phyloP scores from a whole-genome alignment of 805 yeast species.

The Wickerhamiella occidentalis region DNA sequence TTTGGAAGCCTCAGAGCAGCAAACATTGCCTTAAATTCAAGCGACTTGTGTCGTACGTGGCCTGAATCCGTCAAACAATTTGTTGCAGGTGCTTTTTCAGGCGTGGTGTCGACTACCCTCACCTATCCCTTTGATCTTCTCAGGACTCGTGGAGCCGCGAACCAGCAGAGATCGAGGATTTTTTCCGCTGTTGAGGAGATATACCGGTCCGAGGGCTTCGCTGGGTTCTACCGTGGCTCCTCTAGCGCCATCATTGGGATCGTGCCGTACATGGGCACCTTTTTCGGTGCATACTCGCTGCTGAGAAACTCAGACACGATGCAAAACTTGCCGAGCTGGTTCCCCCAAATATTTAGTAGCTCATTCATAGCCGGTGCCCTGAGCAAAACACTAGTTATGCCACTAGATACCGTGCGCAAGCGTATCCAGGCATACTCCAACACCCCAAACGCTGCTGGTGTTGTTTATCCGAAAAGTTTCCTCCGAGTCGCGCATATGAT shows the following conservation, averaged over 20 bases:
- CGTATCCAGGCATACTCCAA: slow-evolving; percentile 50
- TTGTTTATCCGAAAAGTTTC: slow-evolving; percentile 21
- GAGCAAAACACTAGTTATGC: slow-evolving; percentile 67
- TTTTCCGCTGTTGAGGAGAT: slow-evolving; percentile 27
- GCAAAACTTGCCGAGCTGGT: slow-evolving; percentile 8
- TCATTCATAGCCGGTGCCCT: slow-evolving; percentile 66
- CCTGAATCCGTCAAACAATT: slow-evolving; percentile 35
- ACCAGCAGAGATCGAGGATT: slow-evolving; percentile 25
- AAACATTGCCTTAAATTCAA: slow-evolving; percentile 33
- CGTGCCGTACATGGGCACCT: slow-evolving; percentile 57
- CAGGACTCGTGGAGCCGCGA: slow-evolving; percentile 75
- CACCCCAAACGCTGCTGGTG: slow-evolving; percentile 19
- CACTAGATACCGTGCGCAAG: slow-evolving; percentile 72
- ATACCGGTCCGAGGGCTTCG: slow-evolving; percentile 32
- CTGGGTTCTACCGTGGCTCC: slow-evolving; percentile 41
- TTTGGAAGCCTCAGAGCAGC: slow-evolving; percentile 57
- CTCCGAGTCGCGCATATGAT: slow-evolving; percentile 30
- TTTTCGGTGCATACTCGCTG: slow-evolving; percentile 32
- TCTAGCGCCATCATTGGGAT: slow-evolving; percentile 45
- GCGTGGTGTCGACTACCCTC: slow-evolving; percentile 52
- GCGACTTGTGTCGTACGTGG: slow-evolving; percentile 18
- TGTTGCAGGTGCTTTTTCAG: slow-evolving; percentile 66
- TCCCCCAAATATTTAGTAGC: slow-evolving; percentile 30
- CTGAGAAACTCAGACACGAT: slow-evolving; percentile 13
- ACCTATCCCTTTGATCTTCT: slow-evolving; percentile 90